Percentiles rank a stretch among this genome's conserved stretches.
Evolutionary conservation across 2,329 filamentous ascomycete genomes (phyloP).

Genomic region (Rhynchosporium graminicola): DNA sequence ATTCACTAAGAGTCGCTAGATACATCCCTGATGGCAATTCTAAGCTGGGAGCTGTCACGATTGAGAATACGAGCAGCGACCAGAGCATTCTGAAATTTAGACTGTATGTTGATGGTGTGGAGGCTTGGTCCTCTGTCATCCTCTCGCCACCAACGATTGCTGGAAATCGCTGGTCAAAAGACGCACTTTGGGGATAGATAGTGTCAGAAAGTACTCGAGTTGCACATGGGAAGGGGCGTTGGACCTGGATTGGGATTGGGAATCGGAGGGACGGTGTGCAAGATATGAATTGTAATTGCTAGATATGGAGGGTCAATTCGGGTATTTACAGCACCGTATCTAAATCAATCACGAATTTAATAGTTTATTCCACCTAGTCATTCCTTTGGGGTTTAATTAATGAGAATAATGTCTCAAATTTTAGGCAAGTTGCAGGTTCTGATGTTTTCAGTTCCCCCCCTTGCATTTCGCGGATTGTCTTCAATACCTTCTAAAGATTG

Average conservation of each 20-base stretch:
- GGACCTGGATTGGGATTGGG: neutral
- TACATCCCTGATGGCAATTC: slow-evolving; percentile 83
- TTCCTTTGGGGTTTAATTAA: neutral
- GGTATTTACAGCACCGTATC: neutral
- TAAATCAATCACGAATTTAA: neutral
- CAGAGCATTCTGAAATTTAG: slow-evolving; percentile 78
- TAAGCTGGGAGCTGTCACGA: slow-evolving; percentile 84
- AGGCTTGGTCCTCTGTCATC: slow-evolving; percentile 69
- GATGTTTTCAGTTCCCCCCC: no score
- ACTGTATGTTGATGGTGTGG: slow-evolving; percentile 78
- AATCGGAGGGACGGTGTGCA: neutral
- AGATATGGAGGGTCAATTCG: neutral
- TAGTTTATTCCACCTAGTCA: neutral
- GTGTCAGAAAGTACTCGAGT: slow-evolving; percentile 19
- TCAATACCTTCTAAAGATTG: no score
- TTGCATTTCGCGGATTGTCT: no score
- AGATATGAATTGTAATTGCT: neutral
- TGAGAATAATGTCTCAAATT: no score
- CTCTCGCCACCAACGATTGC: slow-evolving; percentile 47
- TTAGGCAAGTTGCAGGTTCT: no score
- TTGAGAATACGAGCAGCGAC: slow-evolving; percentile 65
- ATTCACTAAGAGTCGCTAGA: slow-evolving; percentile 43
- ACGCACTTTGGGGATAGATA: slow-evolving; percentile 38
- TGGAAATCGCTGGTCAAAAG: slow-evolving; percentile 34
- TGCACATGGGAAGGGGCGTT: slow-evolving; percentile 10